Evolutionary conservation across 2,329 filamentous ascomycete species (phyloP).

Genomic region (Colletotrichum sp.): DNA sequence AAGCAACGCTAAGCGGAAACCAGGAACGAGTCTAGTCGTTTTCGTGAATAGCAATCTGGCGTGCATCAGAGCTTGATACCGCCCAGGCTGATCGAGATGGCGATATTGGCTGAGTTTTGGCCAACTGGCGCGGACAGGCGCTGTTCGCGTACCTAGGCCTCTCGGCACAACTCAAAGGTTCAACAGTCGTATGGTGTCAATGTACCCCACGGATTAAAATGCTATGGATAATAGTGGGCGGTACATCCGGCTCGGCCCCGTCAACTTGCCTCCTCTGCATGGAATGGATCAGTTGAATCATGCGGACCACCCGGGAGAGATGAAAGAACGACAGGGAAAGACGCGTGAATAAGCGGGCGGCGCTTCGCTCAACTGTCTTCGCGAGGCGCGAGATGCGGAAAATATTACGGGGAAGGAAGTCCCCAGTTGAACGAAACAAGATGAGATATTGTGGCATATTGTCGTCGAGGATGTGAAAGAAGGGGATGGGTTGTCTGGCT

Average conservation of each 20-base stretch:
- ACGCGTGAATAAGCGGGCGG: neutral
- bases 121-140: neutral
- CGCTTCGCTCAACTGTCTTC: neutral
- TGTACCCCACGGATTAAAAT: neutral
- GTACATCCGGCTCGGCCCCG: neutral
- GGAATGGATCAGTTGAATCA: slow-evolving; percentile 1
- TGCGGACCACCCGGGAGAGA: neutral
- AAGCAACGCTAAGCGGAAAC: neutral
- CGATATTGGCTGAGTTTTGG: neutral
- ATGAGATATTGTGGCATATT: neutral
- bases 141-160: neutral
- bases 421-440: slow-evolving; percentile 4
- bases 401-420: neutral
- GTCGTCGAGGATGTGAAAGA: neutral
- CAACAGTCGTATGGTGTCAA: neutral
- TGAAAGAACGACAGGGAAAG: neutral
- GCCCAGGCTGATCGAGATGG: neutral
- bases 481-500: neutral
- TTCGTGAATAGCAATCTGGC: neutral
- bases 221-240: neutral
- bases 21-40: neutral
- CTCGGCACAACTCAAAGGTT: neutral
- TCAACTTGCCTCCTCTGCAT: neutral
- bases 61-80: neutral
- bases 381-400: neutral